These are phyloP conservation scores for Candida ulmi DNA, from an alignment of 805 yeast genomes.

Conservation along the genomic window DNA sequence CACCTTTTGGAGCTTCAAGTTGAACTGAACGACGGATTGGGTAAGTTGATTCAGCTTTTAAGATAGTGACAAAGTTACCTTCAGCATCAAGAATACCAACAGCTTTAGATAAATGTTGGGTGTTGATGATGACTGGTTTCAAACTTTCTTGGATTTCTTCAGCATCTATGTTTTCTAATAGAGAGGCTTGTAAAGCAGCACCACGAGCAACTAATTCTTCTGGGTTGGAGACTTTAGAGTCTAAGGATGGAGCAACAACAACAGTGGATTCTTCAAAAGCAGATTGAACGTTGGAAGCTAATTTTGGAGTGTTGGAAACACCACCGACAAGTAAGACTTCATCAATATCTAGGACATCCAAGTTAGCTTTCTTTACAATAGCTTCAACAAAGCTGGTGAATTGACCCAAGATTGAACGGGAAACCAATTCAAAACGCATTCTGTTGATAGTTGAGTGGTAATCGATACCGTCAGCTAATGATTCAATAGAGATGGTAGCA, in stretches of 20 bases:
- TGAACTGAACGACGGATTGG: conserved; percentile 78
- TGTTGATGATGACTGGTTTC: conserved; percentile 79
- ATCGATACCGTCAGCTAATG: conserved; percentile 90
- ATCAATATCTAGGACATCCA: conserved; percentile 81
- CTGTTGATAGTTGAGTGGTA: conserved; percentile 92
- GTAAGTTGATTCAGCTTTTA: conserved; percentile 80
- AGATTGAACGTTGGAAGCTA: conserved; percentile 65
- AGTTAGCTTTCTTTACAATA: conserved; percentile 73
- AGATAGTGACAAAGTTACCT: conserved; percentile 66
- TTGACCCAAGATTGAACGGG: conserved; percentile 69
- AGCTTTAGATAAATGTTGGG: conserved; percentile 79
- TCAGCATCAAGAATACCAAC: conserved; percentile 77
- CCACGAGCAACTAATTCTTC: conserved; percentile 89
- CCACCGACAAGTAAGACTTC: conserved; percentile 95
- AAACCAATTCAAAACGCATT: conserved; percentile 85
- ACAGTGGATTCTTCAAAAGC: conserved; percentile 78
- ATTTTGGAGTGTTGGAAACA: conserved; percentile 85
- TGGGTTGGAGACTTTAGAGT: conserved; percentile 78
- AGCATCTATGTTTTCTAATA: conserved; percentile 73
- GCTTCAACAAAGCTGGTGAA: conserved; percentile 73
- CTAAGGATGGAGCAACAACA: conserved; percentile 70
- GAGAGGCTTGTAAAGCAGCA: conserved; percentile 92
- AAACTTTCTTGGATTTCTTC: conserved; percentile 77
- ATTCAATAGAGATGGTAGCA: conserved; percentile 90
- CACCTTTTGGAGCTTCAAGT: conserved; percentile 54